A percentile compares a stretch with the other conserved stretches of the same genome.
phyloP scores from a whole-genome alignment of 2,329 filamentous ascomycete species.

The Sarocladium kiliense region DNA sequence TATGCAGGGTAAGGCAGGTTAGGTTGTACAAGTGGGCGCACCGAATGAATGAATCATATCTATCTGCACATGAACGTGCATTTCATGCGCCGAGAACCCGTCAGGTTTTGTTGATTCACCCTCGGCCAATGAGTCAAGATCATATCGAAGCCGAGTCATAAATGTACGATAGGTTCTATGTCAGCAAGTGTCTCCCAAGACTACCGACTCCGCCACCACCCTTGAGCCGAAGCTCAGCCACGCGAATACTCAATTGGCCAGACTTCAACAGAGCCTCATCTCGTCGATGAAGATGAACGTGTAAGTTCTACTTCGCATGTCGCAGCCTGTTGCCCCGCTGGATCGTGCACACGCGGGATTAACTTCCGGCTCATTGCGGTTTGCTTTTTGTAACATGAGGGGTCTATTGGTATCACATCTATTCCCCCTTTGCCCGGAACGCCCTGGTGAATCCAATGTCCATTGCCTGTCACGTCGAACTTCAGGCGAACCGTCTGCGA shows the following conservation, averaged over 20 bases:
- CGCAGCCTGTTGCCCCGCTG: too few species aligned
- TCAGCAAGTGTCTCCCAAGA: too few species aligned
- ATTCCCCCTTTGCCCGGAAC: neutral
- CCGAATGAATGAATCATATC: too few species aligned
- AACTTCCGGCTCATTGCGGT: too few species aligned
- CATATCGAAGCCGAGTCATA: neutral
- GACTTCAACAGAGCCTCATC: neutral
- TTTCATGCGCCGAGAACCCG: too few species aligned
- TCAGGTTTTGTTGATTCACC: too few species aligned
- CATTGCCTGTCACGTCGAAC: neutral
- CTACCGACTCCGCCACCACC: neutral
- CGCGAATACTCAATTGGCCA: neutral
- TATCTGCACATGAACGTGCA: too few species aligned
- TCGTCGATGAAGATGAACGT: neutral
- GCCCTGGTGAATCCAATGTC: neutral
- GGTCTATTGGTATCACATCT: conserved; percentile 1
- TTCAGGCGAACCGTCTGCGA: neutral
- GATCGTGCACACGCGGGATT: too few species aligned
- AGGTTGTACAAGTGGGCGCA: too few species aligned
- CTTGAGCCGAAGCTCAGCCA: neutral
- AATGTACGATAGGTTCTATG: neutral
- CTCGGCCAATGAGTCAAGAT: neutral
- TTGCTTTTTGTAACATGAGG: neutral
- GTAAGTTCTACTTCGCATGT: too few species aligned
- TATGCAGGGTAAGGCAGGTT: too few species aligned